These are phyloP conservation scores for Fusarium oligoseptatum DNA, from an alignment of 2,329 filamentous ascomycete genomes.

Conservation along the genomic window DNA sequence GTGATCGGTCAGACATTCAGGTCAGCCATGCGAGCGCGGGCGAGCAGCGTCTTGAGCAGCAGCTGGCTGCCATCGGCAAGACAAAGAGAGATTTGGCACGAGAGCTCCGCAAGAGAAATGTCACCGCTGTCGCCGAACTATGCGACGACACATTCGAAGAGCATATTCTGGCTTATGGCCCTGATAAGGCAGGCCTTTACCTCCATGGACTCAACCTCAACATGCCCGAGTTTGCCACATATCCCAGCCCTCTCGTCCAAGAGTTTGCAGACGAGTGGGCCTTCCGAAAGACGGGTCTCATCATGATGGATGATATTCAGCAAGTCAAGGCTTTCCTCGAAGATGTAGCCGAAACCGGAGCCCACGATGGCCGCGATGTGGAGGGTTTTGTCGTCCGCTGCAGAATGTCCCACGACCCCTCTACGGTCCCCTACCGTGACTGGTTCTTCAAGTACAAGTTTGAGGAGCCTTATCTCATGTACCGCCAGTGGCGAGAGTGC, in stretches of 20 bases:
- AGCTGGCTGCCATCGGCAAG: conserved; percentile 83
- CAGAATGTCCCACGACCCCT: conserved; percentile 71
- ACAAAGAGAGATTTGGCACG: conserved; percentile 82
- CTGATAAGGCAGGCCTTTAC: conserved; percentile 88
- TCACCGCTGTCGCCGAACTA: conserved; percentile 94
- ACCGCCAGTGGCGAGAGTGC: conserved; percentile 97
- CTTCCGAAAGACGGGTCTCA: conserved; percentile 88
- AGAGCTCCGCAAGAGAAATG: conserved; percentile 83
- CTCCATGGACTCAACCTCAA: conserved; percentile 97
- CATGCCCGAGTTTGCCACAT: conserved; percentile 90
- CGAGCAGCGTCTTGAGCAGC: conserved; percentile 83
- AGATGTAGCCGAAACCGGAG: conserved; percentile 85
- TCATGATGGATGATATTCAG: conserved; percentile 80
- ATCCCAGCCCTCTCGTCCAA: conserved; percentile 86
- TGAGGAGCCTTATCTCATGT: conserved; percentile 98
- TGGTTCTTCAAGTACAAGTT: conserved; percentile 99
- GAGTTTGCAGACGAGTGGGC: conserved; percentile 93
- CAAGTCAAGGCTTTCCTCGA: conserved; percentile 87
- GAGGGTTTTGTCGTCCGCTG: conserved; percentile 98
- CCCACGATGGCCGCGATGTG: conserved; percentile 90
- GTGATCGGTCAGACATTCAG: conserved; percentile 76
- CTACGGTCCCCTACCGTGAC: conserved; percentile 74
- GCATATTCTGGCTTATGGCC: conserved; percentile 90
- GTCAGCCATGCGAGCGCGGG: conserved; percentile 88
- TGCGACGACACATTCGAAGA: conserved; percentile 98